Conservation (phyloP, 768 basidiomycete genomes). For the Pleurotus citrinopileatus region DNA sequence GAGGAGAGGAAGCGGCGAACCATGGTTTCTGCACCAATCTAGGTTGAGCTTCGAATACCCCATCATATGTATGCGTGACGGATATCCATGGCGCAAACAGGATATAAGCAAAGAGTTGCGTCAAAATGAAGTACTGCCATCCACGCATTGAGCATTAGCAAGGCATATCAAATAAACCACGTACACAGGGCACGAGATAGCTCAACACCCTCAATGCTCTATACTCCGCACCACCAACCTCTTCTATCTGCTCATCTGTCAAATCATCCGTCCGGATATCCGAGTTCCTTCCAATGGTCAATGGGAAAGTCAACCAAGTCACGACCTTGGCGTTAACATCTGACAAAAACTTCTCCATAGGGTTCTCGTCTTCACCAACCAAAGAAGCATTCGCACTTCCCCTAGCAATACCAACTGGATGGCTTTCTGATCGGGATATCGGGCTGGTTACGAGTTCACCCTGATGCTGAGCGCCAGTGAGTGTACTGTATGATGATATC, state of each 20-base stretch:
- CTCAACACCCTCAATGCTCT: slow-evolving; percentile 53
- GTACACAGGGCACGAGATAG: slow-evolving; percentile 44
- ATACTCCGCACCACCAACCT: slow-evolving; percentile 77
- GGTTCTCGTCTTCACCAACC: background rate
- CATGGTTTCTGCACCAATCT: slow-evolving; percentile 54
- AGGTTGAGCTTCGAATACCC: slow-evolving; percentile 46
- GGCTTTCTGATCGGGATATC: background rate
- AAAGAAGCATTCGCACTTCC: background rate
- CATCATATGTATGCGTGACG: slow-evolving; percentile 41
- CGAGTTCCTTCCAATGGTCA: slow-evolving; percentile 60
- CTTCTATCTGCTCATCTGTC: slow-evolving; percentile 65
- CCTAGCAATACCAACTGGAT: background rate
- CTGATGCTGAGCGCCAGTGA: slow-evolving; percentile 19
- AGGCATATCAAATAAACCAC: slow-evolving; percentile 14
- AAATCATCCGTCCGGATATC: slow-evolving; percentile 51
- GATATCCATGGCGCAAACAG: slow-evolving; percentile 63
- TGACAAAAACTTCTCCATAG: background rate
- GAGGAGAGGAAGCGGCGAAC: slow-evolving; percentile 29
- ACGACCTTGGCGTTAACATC: slow-evolving; percentile 13
- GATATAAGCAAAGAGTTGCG: slow-evolving; percentile 54
- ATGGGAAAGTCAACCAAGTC: slow-evolving; percentile 37
- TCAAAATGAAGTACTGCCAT: slow-evolving; percentile 60
- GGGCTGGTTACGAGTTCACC: background rate
- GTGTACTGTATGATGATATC: slow-evolving; percentile 42
- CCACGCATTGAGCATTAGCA: background rate